Percentiles rank a stretch among this genome's conserved stretches.
These are phyloP conservation scores for Stagonosporopsis rhizophila DNA, from an alignment of 2,329 filamentous ascomycete species.

Conservation along the genomic window DNA sequence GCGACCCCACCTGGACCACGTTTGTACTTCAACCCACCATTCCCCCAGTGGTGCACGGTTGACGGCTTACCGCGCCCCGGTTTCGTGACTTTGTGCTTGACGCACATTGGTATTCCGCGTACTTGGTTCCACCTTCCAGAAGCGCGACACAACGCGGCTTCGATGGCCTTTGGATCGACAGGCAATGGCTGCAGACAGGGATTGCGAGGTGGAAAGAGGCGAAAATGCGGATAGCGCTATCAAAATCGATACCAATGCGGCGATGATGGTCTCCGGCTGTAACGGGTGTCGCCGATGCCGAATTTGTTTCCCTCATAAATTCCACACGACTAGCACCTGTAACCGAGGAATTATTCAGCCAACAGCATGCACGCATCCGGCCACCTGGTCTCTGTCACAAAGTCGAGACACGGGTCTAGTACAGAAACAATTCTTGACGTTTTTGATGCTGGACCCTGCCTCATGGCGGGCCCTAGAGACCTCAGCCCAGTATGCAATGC, in stretches of 20 bases:
- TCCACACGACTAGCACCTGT: background rate
- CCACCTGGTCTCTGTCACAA: conserved; percentile 8
- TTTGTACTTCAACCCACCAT: conserved; percentile 6
- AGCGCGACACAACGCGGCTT: conserved; percentile 9
- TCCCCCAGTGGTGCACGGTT: conserved; percentile 1
- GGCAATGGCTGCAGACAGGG: background rate
- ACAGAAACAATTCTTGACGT: background rate
- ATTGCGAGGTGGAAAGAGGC: conserved; percentile 9
- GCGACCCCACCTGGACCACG: conserved; percentile 14
- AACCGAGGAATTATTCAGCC: conserved; percentile 9
- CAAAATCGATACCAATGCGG: conserved; percentile 1
- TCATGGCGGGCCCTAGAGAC: background rate
- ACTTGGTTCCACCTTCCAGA: conserved; percentile 11
- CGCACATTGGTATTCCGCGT: conserved; percentile 14
- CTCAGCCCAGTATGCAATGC: conserved; percentile 8
- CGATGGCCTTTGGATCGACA: conserved; percentile 3
- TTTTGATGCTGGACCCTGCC: conserved; percentile 2
- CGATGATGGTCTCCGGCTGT: background rate
- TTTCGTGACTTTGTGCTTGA: conserved; percentile 13
- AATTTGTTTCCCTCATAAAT: conserved; percentile 4
- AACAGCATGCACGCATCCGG: conserved; percentile 13
- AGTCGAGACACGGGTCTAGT: background rate
- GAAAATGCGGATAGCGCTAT: conserved; percentile 5
- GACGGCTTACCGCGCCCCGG: conserved; percentile 11
- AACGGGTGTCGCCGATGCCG: conserved; percentile 12